A percentile compares a stretch with the other conserved stretches of the same genome.
phyloP scores from a whole-genome alignment of 2,329 filamentous ascomycete genomes.

The Myriosclerotinia scirpicola region DNA sequence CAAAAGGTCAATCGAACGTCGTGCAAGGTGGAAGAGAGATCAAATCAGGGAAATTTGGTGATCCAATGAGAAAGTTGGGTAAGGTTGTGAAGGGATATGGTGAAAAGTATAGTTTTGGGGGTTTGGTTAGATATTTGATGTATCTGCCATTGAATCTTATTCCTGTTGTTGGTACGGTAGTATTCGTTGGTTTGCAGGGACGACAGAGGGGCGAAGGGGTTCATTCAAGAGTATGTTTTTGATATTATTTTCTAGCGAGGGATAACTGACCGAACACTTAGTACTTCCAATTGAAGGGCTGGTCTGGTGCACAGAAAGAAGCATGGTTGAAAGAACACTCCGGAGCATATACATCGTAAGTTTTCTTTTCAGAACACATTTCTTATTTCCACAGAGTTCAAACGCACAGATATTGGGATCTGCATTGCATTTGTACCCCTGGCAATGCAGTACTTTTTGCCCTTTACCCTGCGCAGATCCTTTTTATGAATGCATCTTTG shows the following conservation, averaged over 20 bases:
- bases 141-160: conserved; percentile 93
- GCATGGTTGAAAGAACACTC: conserved; percentile 69
- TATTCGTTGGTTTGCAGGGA: conserved; percentile 79
- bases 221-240: conserved; percentile 54
- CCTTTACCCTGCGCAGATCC: not conserved
- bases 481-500: conserved; percentile 15
- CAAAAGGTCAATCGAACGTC: conserved; percentile 55
- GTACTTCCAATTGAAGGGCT: conserved; percentile 91
- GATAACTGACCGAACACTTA: conserved; percentile 45
- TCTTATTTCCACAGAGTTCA: not conserved
- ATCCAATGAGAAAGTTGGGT: conserved; percentile 56
- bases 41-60: conserved; percentile 52
- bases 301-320: conserved; percentile 63
- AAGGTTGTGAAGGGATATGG: conserved; percentile 59
- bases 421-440: conserved; percentile 13
- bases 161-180: conserved; percentile 77
- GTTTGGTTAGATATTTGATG: conserved; percentile 64
- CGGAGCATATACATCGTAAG: conserved; percentile 79
- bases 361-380: not conserved
- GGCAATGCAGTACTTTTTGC: not conserved
- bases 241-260: not conserved
- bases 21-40: conserved; percentile 75
- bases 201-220: conserved; percentile 42
- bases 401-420: not conserved
- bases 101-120: conserved; percentile 56